Base-by-base conservation (phyloP, 2,329 filamentous ascomycete genomes). In the Xylaria sp. region DNA sequence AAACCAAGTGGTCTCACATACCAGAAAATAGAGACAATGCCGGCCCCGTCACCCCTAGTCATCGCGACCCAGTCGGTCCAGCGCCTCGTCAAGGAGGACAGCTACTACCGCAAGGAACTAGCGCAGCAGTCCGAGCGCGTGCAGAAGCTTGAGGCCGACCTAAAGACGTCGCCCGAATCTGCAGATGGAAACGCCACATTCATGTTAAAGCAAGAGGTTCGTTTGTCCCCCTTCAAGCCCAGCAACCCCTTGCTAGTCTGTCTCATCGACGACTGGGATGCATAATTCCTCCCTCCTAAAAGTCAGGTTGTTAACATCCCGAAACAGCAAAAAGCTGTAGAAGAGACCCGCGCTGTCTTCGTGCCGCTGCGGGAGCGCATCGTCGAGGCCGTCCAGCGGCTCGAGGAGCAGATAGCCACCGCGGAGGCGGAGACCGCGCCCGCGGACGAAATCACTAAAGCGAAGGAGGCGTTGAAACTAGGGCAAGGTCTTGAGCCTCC, bases 11-110 rank as follows among this genome's bases (percentile, higher is more conserved):
- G 36, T 15, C 4, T 20, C 46, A 49, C 28, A 46, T 23, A 31
- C 5, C 23, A 40, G 6, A 44, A 67, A 6, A 13, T 38, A 23
- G 56, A 63, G 73, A 81, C 59, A 59, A 97, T 97, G 94, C 87
- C 93, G 3, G 86, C 93, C 38, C 92, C 92, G 53, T 90, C 90
- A 0, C 87, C 90, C 74, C 89, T 97, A 79, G 81, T 88, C 75
- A 96, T 97, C 78, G 90, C 92, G 53, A 96, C 93, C 28, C 88
- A 90, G 70, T 89, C 93, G 23, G 89, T 98, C 73, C 85, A 88
- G 75, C 93, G 96, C 67, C 88, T 98, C 57, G 88, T 97, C 73
- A 97, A 97, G 81, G 96, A 99, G 81, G 93, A 97, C 80, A 85
- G 87, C 46, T 95, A 91, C 75, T 98, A 99, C 83, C 92, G 94